Conservation (phyloP, 2,329 filamentous ascomycete species). For the Penicillium thymicola region DNA sequence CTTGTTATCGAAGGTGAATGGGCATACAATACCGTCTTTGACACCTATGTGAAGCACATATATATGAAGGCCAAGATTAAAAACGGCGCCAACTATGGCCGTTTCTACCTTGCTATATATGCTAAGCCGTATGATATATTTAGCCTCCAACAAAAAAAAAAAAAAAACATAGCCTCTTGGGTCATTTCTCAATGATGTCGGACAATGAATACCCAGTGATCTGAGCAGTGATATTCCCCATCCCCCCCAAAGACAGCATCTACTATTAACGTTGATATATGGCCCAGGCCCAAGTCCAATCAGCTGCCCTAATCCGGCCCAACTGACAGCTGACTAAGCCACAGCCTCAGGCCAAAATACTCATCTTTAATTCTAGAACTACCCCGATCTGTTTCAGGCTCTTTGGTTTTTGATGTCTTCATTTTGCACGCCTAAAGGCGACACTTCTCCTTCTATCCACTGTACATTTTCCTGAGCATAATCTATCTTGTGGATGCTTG, state of each 20-base stretch:
- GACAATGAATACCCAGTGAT: neutral
- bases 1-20: neutral
- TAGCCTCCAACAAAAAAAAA: neutral
- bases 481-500: slow-evolving; percentile 9
- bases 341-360: neutral
- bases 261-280: neutral
- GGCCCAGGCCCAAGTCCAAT: neutral
- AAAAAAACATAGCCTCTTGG: too few relatives aligned
- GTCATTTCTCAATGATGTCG: neutral
- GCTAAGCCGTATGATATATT: neutral
- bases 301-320: neutral
- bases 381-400: neutral
- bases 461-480: neutral
- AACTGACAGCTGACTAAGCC: neutral
- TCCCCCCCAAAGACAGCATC: too few relatives aligned
- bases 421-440: neutral
- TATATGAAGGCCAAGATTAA: neutral
- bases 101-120: neutral
- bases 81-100: neutral
- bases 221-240: neutral
- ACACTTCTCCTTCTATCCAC: neutral
- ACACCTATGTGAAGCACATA: neutral
- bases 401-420: neutral
- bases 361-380: neutral
- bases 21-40: neutral